phyloP scores from a whole-genome alignment of 2,329 filamentous ascomycete species.

The Colletotrichum sidae region DNA sequence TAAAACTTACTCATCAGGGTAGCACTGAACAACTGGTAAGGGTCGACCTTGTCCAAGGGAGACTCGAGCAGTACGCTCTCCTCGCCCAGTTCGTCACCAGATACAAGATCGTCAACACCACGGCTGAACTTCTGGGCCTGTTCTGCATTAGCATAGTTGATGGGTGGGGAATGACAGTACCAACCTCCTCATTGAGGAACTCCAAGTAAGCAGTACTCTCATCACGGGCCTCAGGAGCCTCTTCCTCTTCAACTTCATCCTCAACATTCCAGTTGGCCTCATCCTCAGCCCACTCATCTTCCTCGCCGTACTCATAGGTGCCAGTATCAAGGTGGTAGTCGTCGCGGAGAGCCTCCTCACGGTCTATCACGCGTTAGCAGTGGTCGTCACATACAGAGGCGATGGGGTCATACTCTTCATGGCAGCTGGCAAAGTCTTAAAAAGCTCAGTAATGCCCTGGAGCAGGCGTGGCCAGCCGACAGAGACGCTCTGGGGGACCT shows the following conservation, averaged over 20 bases:
- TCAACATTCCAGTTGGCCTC: conserved; percentile 85
- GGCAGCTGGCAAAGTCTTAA: conserved; percentile 89
- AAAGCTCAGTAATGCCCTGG: conserved; percentile 87
- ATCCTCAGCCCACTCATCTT: conserved; percentile 86
- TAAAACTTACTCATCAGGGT: conserved; percentile 80
- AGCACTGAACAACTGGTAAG: conserved; percentile 88
- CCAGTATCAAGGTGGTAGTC: conserved; percentile 79
- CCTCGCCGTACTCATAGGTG: conserved; percentile 73
- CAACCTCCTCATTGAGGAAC: conserved; percentile 91
- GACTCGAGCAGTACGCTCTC: conserved; percentile 94
- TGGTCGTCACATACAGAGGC: too few relatives aligned
- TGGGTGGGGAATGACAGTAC: conserved; percentile 39
- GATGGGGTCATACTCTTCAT: conserved; percentile 75
- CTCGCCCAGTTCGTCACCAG: conserved; percentile 90
- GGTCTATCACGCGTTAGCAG: conserved; percentile 65
- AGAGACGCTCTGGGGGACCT: conserved; percentile 92
- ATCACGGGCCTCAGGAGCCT: conserved; percentile 77
- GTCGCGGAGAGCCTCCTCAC: conserved; percentile 91
- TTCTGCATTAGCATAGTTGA: conserved; percentile 39
- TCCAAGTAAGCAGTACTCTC: conserved; percentile 95
- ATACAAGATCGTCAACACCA: conserved; percentile 71
- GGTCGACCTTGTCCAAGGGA: conserved; percentile 93
- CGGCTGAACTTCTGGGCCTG: conserved; percentile 87
- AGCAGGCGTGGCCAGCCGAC: conserved; percentile 95
- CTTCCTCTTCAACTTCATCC: conserved; percentile 76